These are phyloP conservation scores for Marsdenia floribunda DNA, from an alignment of 257 asterid species.

Conservation along the genomic window DNA sequence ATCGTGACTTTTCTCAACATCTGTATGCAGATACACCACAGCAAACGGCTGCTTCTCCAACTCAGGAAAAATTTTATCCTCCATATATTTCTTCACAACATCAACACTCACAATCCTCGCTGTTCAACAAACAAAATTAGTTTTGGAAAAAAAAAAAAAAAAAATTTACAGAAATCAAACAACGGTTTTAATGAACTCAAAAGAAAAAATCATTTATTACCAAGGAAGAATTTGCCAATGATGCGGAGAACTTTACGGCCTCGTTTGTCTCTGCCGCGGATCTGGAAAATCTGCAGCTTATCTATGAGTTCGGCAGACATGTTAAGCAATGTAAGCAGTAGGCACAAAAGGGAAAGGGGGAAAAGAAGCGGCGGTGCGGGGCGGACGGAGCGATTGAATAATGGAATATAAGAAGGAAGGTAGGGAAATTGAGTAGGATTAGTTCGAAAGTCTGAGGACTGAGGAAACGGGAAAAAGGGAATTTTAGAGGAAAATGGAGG, in stretches of 20 bases:
- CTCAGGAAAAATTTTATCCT: constrained; percentile 49
- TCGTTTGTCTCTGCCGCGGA: constrained; percentile 70
- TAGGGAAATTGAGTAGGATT: neutral
- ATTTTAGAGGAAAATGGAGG: neutral
- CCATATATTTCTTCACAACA: constrained; percentile 54
- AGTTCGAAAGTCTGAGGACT: neutral
- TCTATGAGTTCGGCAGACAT: constrained; percentile 40
- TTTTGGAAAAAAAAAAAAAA: neutral
- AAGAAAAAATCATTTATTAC: constrained; percentile 26
- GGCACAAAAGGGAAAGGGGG: neutral
- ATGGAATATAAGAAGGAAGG: neutral
- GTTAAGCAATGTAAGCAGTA: neutral
- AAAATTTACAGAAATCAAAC: neutral
- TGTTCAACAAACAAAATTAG: constrained; percentile 4
- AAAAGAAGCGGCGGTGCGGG: neutral
- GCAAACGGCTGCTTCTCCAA: constrained; percentile 54
- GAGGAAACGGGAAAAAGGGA: neutral
- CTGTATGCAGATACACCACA: constrained; percentile 69
- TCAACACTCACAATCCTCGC: constrained; percentile 56
- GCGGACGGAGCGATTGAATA: neutral
- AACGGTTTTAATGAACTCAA: neutral
- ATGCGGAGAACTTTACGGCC: constrained; percentile 65
- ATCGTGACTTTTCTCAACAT: constrained; percentile 50
- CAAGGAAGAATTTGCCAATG: constrained; percentile 75
- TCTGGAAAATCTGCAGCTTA: constrained; percentile 52